Percentiles rank a stretch among this genome's conserved stretches.
phyloP scores from a whole-genome alignment of 495 filamentous ascomycete species.

The Aspergillus sclerotioniger region DNA sequence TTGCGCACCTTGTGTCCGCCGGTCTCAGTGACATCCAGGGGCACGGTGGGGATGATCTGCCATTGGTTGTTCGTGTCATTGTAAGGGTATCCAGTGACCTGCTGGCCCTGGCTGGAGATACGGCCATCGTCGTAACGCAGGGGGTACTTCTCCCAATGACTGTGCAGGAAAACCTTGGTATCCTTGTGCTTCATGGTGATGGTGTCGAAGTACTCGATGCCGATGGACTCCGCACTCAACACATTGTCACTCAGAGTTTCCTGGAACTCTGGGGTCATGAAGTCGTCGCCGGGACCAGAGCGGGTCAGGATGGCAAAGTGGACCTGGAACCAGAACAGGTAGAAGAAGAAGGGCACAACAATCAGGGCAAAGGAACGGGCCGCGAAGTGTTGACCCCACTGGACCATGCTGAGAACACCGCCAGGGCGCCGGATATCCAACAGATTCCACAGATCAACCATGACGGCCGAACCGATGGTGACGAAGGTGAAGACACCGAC shows the following conservation, averaged over 20 bases:
- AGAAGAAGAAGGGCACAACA: slow-evolving; percentile 91
- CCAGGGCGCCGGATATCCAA: slow-evolving; percentile 79
- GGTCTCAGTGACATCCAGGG: slow-evolving; percentile 50
- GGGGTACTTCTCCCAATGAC: slow-evolving; percentile 84
- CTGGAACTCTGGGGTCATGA: slow-evolving; percentile 98
- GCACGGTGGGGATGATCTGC: slow-evolving; percentile 75
- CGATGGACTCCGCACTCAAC: slow-evolving; percentile 80
- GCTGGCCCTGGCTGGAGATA: slow-evolving; percentile 95
- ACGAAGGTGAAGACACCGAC: slow-evolving; percentile 96
- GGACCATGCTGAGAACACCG: slow-evolving; percentile 70
- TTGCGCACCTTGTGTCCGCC: slow-evolving; percentile 68
- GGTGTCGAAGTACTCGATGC: slow-evolving; percentile 84
- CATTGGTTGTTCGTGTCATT: slow-evolving; percentile 99
- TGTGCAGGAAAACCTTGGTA: slow-evolving; percentile 93
- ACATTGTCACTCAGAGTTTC: slow-evolving; percentile 92
- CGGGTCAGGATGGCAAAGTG: slow-evolving; percentile 87
- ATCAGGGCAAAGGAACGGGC: slow-evolving; percentile 83
- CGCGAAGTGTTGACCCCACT: slow-evolving; percentile 86
- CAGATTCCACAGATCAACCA: slow-evolving; percentile 93
- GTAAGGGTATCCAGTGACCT: slow-evolving; percentile 96
- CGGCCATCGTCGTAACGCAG: slow-evolving; percentile 95
- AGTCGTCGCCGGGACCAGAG: slow-evolving; percentile 95
- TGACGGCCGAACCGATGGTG: slow-evolving; percentile 90
- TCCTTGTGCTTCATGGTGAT: slow-evolving; percentile 94
- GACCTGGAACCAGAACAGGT: slow-evolving; percentile 99